Conservation (phyloP, 2,329 filamentous ascomycete species). For the Arthrobotrys entomopaga region DNA sequence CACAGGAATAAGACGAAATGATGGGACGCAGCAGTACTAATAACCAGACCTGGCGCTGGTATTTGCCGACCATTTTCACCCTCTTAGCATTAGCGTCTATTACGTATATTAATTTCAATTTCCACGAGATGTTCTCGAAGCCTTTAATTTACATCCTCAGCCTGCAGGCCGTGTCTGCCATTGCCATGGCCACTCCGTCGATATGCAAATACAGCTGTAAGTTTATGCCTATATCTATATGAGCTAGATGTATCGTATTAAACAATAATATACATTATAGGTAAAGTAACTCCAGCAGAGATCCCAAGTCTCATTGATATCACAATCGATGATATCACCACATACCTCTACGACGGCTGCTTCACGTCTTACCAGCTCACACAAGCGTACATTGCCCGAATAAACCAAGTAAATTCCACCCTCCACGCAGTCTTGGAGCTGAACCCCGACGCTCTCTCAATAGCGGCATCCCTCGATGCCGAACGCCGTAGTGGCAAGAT, state of each 20-base stretch:
- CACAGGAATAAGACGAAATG: no score
- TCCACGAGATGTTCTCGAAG: no score
- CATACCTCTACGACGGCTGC: slow-evolving; percentile 26
- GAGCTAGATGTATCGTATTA: not conserved
- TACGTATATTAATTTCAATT: no score
- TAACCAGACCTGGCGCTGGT: no score
- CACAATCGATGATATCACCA: slow-evolving; percentile 41
- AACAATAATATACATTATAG: not conserved
- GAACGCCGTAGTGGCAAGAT: slow-evolving; percentile 56
- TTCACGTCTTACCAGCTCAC: slow-evolving; percentile 38
- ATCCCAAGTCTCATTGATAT: slow-evolving; percentile 30
- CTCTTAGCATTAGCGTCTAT: no score
- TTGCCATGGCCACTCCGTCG: no score
- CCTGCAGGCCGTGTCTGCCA: no score
- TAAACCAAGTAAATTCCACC: slow-evolving; percentile 61
- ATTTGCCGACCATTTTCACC: no score
- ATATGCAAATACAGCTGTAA: no score
- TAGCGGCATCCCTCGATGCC: slow-evolving; percentile 62
- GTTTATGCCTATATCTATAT: no score
- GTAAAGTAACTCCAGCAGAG: not conserved
- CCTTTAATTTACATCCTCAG: no score
- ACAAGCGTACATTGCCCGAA: slow-evolving; percentile 60
- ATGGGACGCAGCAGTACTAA: no score
- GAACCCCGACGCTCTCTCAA: slow-evolving; percentile 62
- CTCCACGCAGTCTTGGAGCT: slow-evolving; percentile 61